Evolutionary conservation across 257 asterid genomes (phyloP), one percentile per base, ranked within the genome.

Genomic region (Penstemon eatonii): DNA sequence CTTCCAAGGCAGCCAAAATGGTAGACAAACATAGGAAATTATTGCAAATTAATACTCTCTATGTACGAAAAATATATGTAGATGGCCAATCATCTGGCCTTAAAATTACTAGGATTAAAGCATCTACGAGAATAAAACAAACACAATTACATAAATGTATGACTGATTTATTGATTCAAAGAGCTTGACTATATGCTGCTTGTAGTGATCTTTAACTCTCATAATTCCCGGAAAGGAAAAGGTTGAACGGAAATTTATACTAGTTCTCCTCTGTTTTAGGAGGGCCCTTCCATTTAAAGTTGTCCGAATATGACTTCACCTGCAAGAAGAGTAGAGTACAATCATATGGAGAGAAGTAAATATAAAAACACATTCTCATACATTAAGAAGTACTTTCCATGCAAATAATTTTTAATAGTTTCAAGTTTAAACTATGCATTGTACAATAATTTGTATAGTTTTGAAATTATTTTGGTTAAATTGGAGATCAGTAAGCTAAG

Each of bases 241-340:
- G 66, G n/a, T 25, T 38, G 33, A 36, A 25, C 7, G 36, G 61
- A 57, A 70, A 6, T 12, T 46, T 49, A 13, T 64, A 51, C 82
- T 70, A 86, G 47, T 71, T 78, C 65, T 57, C 82, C 66, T 75
- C 74, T 10, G 83, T 40, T 63, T 79, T 75, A 36, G 96, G 94
- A 73, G 92, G 95, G 45, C 97, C 97, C 85, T 91, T 91, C 95
- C 91, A 91, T 80, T 89, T 91, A 88, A 91, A 91, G 88, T 89
- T 94, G 77, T 94, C 99, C 0, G 97, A 96, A 56, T 94, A 91
- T 18, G 97, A 66, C 82, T 83, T 94, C 61, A 81, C 69, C 97
- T 94, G 86, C 72, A 72, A 71, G 18, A 11, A 39, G 37, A 63
- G 60, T 51, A 57, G 18, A 45, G 2, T 25, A 25, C 33, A 25